Conservation (phyloP, 2,329 filamentous ascomycete genomes). For the Neocucurbitaria cava region DNA sequence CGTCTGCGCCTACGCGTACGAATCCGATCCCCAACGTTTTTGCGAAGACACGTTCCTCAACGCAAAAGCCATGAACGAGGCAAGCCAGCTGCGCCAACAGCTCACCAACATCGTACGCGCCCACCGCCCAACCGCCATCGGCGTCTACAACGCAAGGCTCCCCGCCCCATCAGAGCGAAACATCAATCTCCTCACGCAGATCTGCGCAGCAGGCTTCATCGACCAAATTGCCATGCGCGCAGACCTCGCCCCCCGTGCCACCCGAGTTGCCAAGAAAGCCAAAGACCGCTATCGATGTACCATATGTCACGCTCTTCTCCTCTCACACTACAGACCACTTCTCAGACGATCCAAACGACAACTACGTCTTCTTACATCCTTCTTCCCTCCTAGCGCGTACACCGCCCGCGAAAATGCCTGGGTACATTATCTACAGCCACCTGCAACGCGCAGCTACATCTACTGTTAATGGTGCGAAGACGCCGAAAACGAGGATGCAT, state of each 20-base stretch:
- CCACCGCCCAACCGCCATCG: slow-evolving; percentile 65
- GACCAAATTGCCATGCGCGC: slow-evolving; percentile 93
- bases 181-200: slow-evolving; percentile 83
- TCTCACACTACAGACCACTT: slow-evolving; percentile 58
- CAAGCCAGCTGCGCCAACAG: slow-evolving; percentile 80
- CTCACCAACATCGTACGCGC: slow-evolving; percentile 80
- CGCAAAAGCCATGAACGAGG: slow-evolving; percentile 85
- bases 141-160: slow-evolving; percentile 57
- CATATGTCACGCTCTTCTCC: slow-evolving; percentile 85
- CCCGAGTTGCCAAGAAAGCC: slow-evolving; percentile 65
- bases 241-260: slow-evolving; percentile 78
- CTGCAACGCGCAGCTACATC: slow-evolving; percentile 73
- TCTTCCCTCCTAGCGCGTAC: slow-evolving; percentile 76
- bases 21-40: slow-evolving; percentile 67
- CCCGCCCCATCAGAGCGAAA: slow-evolving; percentile 68
- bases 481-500: slow-evolving; percentile 80
- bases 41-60: slow-evolving; percentile 85
- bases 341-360: slow-evolving; percentile 60
- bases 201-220: slow-evolving; percentile 89
- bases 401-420: slow-evolving; percentile 65
- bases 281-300: slow-evolving; percentile 86
- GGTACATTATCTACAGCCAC: slow-evolving; percentile 86
- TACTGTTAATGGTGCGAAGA: slow-evolving; percentile 39
- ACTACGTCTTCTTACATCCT: slow-evolving; percentile 86
- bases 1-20: slow-evolving; percentile 76